Evolutionary conservation across 2,329 filamentous ascomycete species (phyloP), one percentile per base, ranked within the genome.

Genomic region (Hypomyces rosellus): DNA sequence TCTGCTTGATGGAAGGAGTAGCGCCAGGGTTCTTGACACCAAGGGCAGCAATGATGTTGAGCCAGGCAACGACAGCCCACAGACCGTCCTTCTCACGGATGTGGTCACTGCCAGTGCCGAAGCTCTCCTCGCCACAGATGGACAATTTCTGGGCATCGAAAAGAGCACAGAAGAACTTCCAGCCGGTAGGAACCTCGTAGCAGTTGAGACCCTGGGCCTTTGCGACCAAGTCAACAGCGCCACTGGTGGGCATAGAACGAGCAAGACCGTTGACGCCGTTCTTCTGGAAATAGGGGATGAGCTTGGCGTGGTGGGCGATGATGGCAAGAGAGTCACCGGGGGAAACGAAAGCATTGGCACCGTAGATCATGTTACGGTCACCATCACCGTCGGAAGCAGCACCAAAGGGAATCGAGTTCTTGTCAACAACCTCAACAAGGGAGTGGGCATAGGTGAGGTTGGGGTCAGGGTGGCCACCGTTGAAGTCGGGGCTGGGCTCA

Each of bases 331-430:
- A 96, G 77, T 99, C 93, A 65, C 93, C 93, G 7, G 93, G 93
- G 7, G 92, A 97, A 55, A 99, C 93, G 65, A 99, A 99, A 41
- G 87, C 84, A 64, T 95, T 92, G 59, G 92, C 91, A 56, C 93
- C 93, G 73, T 99, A 99, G 66, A 99, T 99, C 93, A 99, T 99
- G 83, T 99, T 99, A 62, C 93, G 88, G 77, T 99, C 93, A 63
- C 93, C 93, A 63, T 99, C 93, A 61, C 93, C 93, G 61, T 99
- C 93, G 57, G 89, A 95, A 44, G 93, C 93, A 52, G 93, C 93
- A 65, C 93, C 93, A 63, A 99, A 99, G 65, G 95, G 93, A 57
- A 99, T 90, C 53, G 84, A 81, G 63, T 89, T 84, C 75, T 88
- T 88, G 71, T 99, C 90, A 39, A 99, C 93, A 54, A 84, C 88